Base-by-base conservation (phyloP, 371 early-diverging fungal species). In the Phascolomyces articulosus region DNA sequence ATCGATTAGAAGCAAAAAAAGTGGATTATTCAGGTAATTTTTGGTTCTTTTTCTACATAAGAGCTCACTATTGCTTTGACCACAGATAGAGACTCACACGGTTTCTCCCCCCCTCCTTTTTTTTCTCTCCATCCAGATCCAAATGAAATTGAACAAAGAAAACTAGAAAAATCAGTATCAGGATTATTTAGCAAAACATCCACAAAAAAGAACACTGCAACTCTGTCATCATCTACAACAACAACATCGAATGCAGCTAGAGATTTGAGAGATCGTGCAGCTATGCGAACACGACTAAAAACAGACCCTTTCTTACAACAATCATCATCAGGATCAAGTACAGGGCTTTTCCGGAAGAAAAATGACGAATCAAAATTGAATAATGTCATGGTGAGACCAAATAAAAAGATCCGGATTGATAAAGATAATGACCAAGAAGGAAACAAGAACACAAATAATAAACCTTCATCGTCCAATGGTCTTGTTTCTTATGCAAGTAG, bases 281-380 rank as follows among this genome's bases (percentile, higher is more conserved):
- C 51, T 57, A 53, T 41, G 44, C 60, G 40, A 54, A 71, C 21
- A 9, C 54, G 48, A 23, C 28, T 38, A 27, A 86, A 86, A 65
- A 75, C 67, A 13, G 86, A 86, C 67, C 86, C 86, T 1, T 86
- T 86, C 60, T 67, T 81, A 38, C 47, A 55, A 44, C 68, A 44
- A 44, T 44, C 44, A 44, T 18, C 44, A 44, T 1, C 38, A 38
- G 38, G 38, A 38, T 38, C 65, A 9, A 51, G 63, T 2, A 44
- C 63, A 29, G 60, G 69, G 9, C 64, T 66, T 47, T 28, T 24
- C 26, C 24, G 49, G 34, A 34, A 34, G 11, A 34, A 34, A 40
- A 40, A 59, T 41, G 26, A 48, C 47, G 49, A 63, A 24, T 21
- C 56, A 47, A 28, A 44, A 41, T 24, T 47, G 18, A 58, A 62